phyloP scores from a whole-genome alignment of 2,329 filamentous ascomycete genomes.

The Fusarium napiforme region DNA sequence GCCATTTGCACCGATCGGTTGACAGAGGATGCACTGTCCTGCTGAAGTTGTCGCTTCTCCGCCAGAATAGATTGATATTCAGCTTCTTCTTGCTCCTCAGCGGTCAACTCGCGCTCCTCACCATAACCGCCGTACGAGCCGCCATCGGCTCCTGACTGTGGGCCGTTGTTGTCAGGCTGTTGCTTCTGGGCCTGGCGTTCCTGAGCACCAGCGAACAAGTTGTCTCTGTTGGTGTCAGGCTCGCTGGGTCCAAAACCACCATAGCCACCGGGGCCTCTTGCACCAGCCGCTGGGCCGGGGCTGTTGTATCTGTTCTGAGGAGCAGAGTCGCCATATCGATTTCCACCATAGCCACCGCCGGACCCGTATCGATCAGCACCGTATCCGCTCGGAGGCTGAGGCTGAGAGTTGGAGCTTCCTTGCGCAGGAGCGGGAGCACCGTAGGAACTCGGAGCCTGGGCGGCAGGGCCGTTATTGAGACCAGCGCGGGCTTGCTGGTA shows the following conservation, averaged over 20 bases:
- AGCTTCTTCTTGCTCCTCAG: constrained; percentile 79
- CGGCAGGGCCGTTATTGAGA: constrained; percentile 50
- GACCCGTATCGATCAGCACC: constrained; percentile 63
- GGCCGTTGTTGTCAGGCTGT: constrained; percentile 34
- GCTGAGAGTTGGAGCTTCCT: constrained; percentile 39
- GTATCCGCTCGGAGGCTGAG: constrained; percentile 56
- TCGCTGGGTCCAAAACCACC: constrained; percentile 65
- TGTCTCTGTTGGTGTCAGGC: constrained; percentile 68
- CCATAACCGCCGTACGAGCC: constrained; percentile 66
- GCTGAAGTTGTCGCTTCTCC: constrained; percentile 74
- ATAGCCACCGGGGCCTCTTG: constrained; percentile 67
- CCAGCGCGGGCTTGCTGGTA: constrained; percentile 58
- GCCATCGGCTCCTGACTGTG: constrained; percentile 41
- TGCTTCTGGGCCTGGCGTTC: constrained; percentile 59
- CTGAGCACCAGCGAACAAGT: constrained; percentile 69
- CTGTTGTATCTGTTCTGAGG: constrained; percentile 67
- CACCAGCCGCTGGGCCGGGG: constrained; percentile 47
- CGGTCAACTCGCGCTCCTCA: constrained; percentile 81
- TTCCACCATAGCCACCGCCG: constrained; percentile 61
- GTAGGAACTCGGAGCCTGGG: constrained; percentile 35
- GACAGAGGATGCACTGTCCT: constrained; percentile 69
- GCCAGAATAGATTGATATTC: constrained; percentile 72
- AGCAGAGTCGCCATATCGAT: constrained; percentile 62
- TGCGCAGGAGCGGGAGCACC: constrained; percentile 36
- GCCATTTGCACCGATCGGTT: constrained; percentile 55